Conservation (phyloP, 1,139 yeast species). For the Kazachstania sp. region DNA sequence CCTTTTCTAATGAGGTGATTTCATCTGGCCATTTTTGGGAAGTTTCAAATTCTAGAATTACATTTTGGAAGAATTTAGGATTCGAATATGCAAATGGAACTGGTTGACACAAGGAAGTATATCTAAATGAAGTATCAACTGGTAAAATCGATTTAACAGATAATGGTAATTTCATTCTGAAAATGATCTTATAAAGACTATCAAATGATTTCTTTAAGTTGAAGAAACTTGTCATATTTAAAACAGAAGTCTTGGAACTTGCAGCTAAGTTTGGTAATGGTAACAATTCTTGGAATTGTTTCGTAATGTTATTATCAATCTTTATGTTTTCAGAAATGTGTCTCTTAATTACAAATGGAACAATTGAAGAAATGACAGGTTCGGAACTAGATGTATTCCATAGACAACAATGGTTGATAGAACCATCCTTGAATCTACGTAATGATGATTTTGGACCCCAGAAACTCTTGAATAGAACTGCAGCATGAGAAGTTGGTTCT, state of each 20-base stretch:
- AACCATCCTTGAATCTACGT: conserved; percentile 85
- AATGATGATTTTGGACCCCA: conserved; percentile 87
- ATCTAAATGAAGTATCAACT: conserved; percentile 62
- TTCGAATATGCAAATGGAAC: conserved; percentile 71
- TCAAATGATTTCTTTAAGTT: conserved; percentile 59
- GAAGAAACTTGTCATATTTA: conserved; percentile 47
- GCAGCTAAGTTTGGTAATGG: conserved; percentile 57
- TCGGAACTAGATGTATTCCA: conserved; percentile 61
- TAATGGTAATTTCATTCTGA: conserved; percentile 54
- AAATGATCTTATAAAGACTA: conserved; percentile 44
- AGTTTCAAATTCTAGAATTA: conserved; percentile 77
- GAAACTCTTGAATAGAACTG: conserved; percentile 60
- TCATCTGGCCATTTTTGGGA: conserved; percentile 97
- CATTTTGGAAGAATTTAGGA: conserved; percentile 75
- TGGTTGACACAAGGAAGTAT: conserved; percentile 67
- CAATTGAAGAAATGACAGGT: conserved; percentile 59
- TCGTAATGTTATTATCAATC: conserved; percentile 36
- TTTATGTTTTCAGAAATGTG: conserved; percentile 49
- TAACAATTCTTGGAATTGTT: conserved; percentile 40
- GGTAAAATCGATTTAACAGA: conserved; percentile 64
- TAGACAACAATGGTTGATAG: conserved; percentile 79
- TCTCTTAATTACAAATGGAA: conserved; percentile 51
- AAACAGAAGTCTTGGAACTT: conserved; percentile 44
- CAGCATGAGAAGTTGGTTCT: conserved; percentile 49
- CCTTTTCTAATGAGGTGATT: conserved; percentile 69